Evolutionary conservation across 2,329 filamentous ascomycete genomes (phyloP), one percentile per base, ranked within the genome.

Genomic region (Hypoxylon rubiginosum): DNA sequence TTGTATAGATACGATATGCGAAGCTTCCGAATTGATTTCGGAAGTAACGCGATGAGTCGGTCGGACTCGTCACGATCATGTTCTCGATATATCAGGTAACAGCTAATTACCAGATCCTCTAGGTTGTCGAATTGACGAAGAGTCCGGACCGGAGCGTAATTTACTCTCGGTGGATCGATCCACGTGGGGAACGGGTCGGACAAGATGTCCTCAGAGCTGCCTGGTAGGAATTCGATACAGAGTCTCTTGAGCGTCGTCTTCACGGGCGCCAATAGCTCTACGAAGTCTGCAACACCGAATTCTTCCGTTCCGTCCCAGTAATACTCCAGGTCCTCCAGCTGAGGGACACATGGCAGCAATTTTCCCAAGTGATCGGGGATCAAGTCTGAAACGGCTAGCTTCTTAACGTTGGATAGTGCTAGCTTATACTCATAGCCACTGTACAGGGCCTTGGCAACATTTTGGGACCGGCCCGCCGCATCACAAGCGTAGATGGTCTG

Each of bases 211-310:
- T 46, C 17, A 21, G 19, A 13, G 43, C 19, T 46, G 43, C 19
- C 4, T 13, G 43, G 43, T 7, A 46, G 8, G 8, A 21, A 46
- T 46, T 46, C 43, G 5, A 46, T 26, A 9, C 10, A 17, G n/a
- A 46, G 43, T 46, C 39, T 55, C 32, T 13, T 45, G 24, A 55
- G 52, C 30, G 24, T 55, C 10, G 13, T 45, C 51, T 28, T 55
- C 21, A 55, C 36, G 13, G 52, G 52, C 24, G 19, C 19, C 4
- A 55, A 43, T 11, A 45, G n/a, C 4, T 28, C 24, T 13, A 21
- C 39, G 2, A 55, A 13, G 26, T 55, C 24, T 43, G 76, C 60
- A 73, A 79, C 19, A 71, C 70, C 0, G 75, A 78, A 15, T 72
- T 78, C 26, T 72, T 74, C 46, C 67, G 70, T 46, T 69, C 46